Conservation (phyloP, 805 yeast genomes). For the Gaillardinia entomophila region DNA sequence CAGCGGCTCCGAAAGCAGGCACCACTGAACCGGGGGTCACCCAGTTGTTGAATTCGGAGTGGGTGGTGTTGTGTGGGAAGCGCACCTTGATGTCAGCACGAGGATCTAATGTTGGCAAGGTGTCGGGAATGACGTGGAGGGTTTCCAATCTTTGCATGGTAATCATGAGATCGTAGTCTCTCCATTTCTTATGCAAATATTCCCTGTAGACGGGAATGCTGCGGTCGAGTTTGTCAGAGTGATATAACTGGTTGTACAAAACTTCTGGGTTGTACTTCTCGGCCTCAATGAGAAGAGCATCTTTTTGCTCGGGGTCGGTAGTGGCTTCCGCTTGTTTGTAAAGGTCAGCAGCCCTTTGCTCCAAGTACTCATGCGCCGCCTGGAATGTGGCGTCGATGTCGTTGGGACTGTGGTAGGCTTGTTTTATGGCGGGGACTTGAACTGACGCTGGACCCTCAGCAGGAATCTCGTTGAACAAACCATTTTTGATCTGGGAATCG, state of each 20-base stretch:
- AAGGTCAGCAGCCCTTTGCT: conserved; percentile 38
- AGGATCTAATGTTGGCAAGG: conserved; percentile 84
- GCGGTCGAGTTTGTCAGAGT: conserved; percentile 49
- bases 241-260: conserved; percentile 52
- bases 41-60: conserved; percentile 54
- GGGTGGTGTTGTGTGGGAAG: conserved; percentile 58
- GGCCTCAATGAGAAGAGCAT: conserved; percentile 47
- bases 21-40: conserved; percentile 73
- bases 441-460: conserved; percentile 50
- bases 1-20: conserved; percentile 66
- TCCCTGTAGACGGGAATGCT: conserved; percentile 76
- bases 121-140: conserved; percentile 83
- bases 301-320: conserved; percentile 12
- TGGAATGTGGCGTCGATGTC: conserved; percentile 71
- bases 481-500: conserved; percentile 13
- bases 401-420: conserved; percentile 60
- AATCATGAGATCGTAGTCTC: conserved; percentile 60
- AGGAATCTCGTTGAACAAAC: conserved; percentile 15
- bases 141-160: conserved; percentile 91
- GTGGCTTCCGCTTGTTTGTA: conserved; percentile 32
- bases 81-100: conserved; percentile 66
- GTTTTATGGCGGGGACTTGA: conserved; percentile 34
- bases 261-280: conserved; percentile 84
- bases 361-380: conserved; percentile 55
- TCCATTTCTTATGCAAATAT: conserved; percentile 68